A percentile compares a stretch with the other conserved stretches of the same genome.
Evolutionary conservation across 2,329 filamentous ascomycete genomes (phyloP).

Genomic region (Botrytis sinoallii): DNA sequence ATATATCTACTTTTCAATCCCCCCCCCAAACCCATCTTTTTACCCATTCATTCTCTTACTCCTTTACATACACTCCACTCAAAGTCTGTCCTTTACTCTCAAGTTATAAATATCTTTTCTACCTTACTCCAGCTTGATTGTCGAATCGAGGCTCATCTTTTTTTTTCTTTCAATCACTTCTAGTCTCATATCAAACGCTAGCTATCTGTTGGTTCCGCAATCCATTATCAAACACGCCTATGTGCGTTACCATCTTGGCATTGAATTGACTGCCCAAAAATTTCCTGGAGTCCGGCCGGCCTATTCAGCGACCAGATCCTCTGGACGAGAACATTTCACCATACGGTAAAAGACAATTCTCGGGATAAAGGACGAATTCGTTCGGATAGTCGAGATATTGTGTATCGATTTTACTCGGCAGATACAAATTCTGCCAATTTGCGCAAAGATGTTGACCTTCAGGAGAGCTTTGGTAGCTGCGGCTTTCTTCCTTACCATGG

Average conservation of each 20-base stretch:
- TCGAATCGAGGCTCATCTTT: background rate
- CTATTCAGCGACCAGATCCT: background rate
- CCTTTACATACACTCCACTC: background rate
- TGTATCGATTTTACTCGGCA: slow-evolving; percentile 2
- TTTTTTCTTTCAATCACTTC: background rate
- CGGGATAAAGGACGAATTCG: background rate
- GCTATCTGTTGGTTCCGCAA: slow-evolving; percentile 10
- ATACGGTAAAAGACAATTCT: background rate
- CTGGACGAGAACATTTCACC: background rate
- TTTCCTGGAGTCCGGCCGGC: slow-evolving; percentile 3
- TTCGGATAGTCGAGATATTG: background rate
- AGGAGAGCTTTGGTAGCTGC: slow-evolving; percentile 72
- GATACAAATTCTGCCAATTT: slow-evolving; percentile 23
- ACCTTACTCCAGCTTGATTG: background rate
- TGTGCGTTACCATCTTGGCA: slow-evolving; percentile 16
- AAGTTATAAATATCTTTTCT: background rate
- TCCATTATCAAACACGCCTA: slow-evolving; percentile 16
- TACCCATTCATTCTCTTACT: background rate
- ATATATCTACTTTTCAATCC: background rate
- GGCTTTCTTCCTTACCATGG: slow-evolving; percentile 62
- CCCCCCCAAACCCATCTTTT: background rate
- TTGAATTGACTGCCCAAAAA: slow-evolving; percentile 2
- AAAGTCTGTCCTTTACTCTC: background rate
- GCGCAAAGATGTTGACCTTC: slow-evolving; percentile 68
- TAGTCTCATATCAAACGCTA: slow-evolving; percentile 1